Conservation (phyloP, 1,284 basidiomycete species). For the Flammula alnicola region DNA sequence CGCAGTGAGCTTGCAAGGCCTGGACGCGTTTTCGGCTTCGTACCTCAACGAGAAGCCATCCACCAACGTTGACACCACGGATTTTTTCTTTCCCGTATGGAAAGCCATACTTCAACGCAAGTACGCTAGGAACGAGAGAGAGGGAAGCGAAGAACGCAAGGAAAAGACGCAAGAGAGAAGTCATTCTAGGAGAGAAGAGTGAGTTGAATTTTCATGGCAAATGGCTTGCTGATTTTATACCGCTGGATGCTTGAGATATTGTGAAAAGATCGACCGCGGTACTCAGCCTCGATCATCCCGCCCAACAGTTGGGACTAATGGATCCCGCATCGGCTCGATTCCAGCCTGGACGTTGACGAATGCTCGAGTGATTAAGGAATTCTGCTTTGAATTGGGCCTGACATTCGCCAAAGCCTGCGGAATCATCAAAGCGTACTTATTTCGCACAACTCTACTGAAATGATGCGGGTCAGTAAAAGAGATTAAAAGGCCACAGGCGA, state of each 20-base stretch:
- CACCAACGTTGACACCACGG: slow-evolving; percentile 76
- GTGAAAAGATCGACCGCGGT: not conserved
- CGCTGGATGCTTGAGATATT: not conserved
- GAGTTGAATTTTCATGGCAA: not conserved
- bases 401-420: no score
- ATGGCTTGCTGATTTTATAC: not conserved
- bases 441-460: no score
- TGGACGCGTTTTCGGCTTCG: not conserved
- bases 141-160: slow-evolving; percentile 13
- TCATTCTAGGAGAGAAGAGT: not conserved
- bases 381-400: no score
- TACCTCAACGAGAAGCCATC: slow-evolving; percentile 82
- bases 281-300: not conserved
- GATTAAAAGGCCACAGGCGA: no score
- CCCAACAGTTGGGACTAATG: not conserved
- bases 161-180: not conserved
- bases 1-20: not conserved
- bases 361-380: no score
- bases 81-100: slow-evolving; percentile 62
- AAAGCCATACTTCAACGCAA: slow-evolving; percentile 43
- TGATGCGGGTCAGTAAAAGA: no score
- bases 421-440: no score
- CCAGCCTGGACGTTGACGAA: no score
- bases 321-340: no score
- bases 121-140: slow-evolving; percentile 20